Evolutionary conservation across 164 flowering plant genomes (phyloP).

Genomic region (Aristolochia fimbriata): DNA sequence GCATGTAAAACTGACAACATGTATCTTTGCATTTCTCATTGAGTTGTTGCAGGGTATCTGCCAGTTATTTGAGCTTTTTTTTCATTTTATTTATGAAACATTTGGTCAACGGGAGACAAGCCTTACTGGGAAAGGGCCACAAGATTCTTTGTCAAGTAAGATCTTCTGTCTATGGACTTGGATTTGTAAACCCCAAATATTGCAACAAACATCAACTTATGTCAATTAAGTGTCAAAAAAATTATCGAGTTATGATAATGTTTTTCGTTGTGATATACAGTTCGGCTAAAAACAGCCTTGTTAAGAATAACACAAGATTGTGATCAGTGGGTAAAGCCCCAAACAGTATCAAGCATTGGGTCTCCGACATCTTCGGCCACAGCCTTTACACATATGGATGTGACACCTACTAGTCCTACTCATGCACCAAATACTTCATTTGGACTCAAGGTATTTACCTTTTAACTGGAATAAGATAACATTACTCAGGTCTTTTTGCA

Average conservation of each 20-base stretch:
- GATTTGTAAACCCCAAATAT: not conserved
- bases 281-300: slow-evolving; percentile 66
- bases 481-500: too few relatives aligned
- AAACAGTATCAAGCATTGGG: slow-evolving; percentile 22
- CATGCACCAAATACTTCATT: slow-evolving; percentile 36
- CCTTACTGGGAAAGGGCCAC: slow-evolving; percentile 45
- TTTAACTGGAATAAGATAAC: too few relatives aligned
- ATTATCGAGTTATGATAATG: too few relatives aligned
- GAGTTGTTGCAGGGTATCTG: slow-evolving; percentile 70
- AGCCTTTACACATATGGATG: slow-evolving; percentile 45
- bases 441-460: slow-evolving; percentile 70
- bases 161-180: not conserved
- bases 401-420: slow-evolving; percentile 64
- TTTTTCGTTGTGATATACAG: slow-evolving; percentile 22
- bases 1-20: not conserved
- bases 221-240: too few relatives aligned
- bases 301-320: slow-evolving; percentile 79
- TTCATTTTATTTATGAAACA: slow-evolving; percentile 57
- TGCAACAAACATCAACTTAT: not conserved
- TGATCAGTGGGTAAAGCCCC: slow-evolving; percentile 77
- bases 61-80: slow-evolving; percentile 85
- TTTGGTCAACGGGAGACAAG: slow-evolving; percentile 56
- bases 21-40: slow-evolving; percentile 22
- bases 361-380: slow-evolving; percentile 36
- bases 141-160: slow-evolving; percentile 42